Evolutionary conservation across 2,329 filamentous ascomycete genomes (phyloP).

Genomic region (Diaporthe sp.): DNA sequence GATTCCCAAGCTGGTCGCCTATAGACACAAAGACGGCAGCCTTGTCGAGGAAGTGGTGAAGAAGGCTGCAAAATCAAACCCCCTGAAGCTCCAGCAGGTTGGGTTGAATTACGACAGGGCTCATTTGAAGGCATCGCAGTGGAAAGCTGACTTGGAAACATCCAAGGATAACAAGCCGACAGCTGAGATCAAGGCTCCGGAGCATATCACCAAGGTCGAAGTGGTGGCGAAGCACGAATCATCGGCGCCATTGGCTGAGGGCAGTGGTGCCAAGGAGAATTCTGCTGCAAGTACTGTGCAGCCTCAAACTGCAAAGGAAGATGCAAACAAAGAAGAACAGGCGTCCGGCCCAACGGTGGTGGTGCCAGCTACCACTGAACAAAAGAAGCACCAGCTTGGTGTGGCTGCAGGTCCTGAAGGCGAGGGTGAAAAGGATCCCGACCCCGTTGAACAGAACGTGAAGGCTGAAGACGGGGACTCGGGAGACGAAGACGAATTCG

Average conservation of each 20-base stretch:
- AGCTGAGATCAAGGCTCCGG: slow-evolving; percentile 39
- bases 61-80: slow-evolving; percentile 54
- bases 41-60: slow-evolving; percentile 71
- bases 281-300: not conserved
- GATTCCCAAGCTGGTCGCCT: slow-evolving; percentile 74
- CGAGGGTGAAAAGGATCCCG: not conserved
- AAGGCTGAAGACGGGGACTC: not conserved
- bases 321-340: not conserved
- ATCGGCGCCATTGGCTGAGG: not conserved
- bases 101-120: slow-evolving; percentile 71
- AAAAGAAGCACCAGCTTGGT: not conserved
- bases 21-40: slow-evolving; percentile 51
- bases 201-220: slow-evolving; percentile 39
- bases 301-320: not conserved
- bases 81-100: slow-evolving; percentile 73
- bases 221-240: not conserved
- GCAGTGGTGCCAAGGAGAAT: not conserved
- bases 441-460: not conserved
- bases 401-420: not conserved
- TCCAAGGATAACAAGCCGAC: slow-evolving; percentile 53
- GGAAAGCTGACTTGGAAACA: not conserved
- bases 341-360: not conserved
- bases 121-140: slow-evolving; percentile 65
- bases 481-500: slow-evolving; percentile 18
- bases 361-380: too few species aligned